Base-by-base conservation (phyloP, 2,329 filamentous ascomycete species). In the Madurella fahalii region DNA sequence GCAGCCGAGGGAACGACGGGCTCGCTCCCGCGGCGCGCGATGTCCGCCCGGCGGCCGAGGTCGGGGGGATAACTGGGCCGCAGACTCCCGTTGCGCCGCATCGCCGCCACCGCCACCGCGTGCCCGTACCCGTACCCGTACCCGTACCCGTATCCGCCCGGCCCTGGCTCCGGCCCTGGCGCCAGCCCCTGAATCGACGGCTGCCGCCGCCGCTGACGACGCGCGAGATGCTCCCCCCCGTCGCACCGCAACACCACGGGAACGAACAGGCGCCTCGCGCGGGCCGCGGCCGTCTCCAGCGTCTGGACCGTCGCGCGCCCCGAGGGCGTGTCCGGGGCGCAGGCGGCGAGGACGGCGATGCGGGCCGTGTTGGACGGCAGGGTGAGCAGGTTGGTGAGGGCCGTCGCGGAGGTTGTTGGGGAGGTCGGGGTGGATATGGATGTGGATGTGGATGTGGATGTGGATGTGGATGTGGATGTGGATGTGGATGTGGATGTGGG, bases 261-360 rank as follows among this genome's bases (percentile, higher is more conserved):
- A 0, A 68, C 61, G 54, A 71, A 66, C 13, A 62, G 43, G 7
- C 69, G 60, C 7, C 64, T 62, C 9, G 62, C 59, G 8, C 53
- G 53, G 5, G 48, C 34, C 0, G 68, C 66, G 2, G 66, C 64
- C 7, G 53, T 41, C 31, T 61, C 63, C 9, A 67, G 67, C 5
- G 62, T 60, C 16, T 34, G 57, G 2, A 67, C 61, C 5, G 59
- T 51, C 11, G 53, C 52, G 1, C 58, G 61, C 5, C 67, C 68
- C 13, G 47, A 42, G 2, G 52, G 56, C 7, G 63, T 65, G 52
- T 65, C 63, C 31, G 64, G 59, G 8, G 61, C 58, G 58, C 60
- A 67, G 57, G 66, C 60, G 11, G 67, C 66, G 39, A 69, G 63
- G 46, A 70, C 60, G 47, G 65, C 58, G 25, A 65, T 51, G 48